These are phyloP conservation scores for Melampsora americana DNA, from an alignment of 1,284 basidiomycete genomes.

Conservation along the genomic window DNA sequence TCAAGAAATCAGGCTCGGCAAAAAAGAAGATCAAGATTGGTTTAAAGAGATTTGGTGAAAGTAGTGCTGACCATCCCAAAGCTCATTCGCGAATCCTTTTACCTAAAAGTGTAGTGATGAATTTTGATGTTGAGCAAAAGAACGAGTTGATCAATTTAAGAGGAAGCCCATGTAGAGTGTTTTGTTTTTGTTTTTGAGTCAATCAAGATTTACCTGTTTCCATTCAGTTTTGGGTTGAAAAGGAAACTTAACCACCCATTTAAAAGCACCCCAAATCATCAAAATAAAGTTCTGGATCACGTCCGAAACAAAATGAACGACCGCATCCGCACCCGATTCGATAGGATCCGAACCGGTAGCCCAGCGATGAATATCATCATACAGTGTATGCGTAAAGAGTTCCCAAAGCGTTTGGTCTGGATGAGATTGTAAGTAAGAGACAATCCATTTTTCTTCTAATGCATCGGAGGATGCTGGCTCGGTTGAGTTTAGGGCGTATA, in stretches of 20 bases:
- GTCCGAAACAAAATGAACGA: slow-evolving; percentile 18
- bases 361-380: slow-evolving; percentile 33
- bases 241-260: slow-evolving; percentile 43
- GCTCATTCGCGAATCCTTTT: slow-evolving; percentile 21
- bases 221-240: slow-evolving; percentile 37
- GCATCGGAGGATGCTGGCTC: slow-evolving; percentile 17
- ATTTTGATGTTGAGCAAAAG: no score
- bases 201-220: slow-evolving; percentile 21
- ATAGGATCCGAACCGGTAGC: slow-evolving; percentile 7
- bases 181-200: neutral
- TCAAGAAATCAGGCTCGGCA: neutral
- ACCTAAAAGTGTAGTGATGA: slow-evolving; percentile 12
- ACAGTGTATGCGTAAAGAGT: slow-evolving; percentile 30
- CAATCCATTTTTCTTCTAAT: slow-evolving; percentile 39
- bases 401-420: slow-evolving; percentile 43
- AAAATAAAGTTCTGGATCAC: slow-evolving; percentile 24
- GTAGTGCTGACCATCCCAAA: slow-evolving; percentile 30
- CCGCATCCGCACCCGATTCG: slow-evolving; percentile 23
- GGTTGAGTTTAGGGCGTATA: slow-evolving; percentile 24
- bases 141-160: no score
- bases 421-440: slow-evolving; percentile 35
- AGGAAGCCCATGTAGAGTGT: no score
- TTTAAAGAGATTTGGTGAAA: no score
- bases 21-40: slow-evolving; percentile 8
- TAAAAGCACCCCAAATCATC: slow-evolving; percentile 39